phyloP scores from a whole-genome alignment of 345 rosid genomes.

The Eutrema heterophyllum region DNA sequence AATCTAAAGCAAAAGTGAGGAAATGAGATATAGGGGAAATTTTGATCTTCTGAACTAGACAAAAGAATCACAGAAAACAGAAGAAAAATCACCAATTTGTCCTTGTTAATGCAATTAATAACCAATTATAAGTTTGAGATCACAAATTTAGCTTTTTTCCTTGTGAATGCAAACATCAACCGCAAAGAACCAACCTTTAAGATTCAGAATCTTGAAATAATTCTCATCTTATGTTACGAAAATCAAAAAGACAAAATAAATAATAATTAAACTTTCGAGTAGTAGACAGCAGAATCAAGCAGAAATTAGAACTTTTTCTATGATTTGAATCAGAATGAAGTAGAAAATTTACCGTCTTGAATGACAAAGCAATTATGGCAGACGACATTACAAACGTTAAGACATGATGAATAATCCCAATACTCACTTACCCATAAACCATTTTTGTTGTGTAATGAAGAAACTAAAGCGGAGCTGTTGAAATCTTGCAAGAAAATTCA shows the following conservation, averaged over 20 bases:
- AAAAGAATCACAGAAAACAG: background rate
- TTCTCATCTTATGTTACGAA: background rate
- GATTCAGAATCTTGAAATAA: conserved; percentile 25
- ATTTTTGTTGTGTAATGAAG: conserved; percentile 11
- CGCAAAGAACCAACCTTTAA: conserved; percentile 13
- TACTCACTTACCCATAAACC: background rate
- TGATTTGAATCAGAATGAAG: background rate
- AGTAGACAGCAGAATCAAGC: background rate
- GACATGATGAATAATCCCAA: conserved; percentile 8
- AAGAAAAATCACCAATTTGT: background rate
- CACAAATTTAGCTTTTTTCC: background rate
- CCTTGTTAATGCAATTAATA: background rate
- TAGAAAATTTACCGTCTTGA: background rate
- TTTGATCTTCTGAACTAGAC: background rate
- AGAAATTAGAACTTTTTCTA: background rate
- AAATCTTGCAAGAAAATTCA: conserved; percentile 6
- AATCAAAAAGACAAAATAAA: background rate
- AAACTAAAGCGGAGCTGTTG: conserved; percentile 17
- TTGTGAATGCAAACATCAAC: conserved; percentile 15
- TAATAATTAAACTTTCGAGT: background rate
- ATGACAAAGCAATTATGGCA: conserved; percentile 13
- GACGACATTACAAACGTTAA: background rate
- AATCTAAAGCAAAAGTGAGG: background rate
- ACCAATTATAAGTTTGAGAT: conserved; percentile 3
- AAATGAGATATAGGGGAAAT: background rate